A percentile compares a stretch with the other conserved stretches of the same genome.
These are phyloP conservation scores for Yamadazyma mexicana DNA, from an alignment of 1,139 yeast genomes.

Conservation along the genomic window DNA sequence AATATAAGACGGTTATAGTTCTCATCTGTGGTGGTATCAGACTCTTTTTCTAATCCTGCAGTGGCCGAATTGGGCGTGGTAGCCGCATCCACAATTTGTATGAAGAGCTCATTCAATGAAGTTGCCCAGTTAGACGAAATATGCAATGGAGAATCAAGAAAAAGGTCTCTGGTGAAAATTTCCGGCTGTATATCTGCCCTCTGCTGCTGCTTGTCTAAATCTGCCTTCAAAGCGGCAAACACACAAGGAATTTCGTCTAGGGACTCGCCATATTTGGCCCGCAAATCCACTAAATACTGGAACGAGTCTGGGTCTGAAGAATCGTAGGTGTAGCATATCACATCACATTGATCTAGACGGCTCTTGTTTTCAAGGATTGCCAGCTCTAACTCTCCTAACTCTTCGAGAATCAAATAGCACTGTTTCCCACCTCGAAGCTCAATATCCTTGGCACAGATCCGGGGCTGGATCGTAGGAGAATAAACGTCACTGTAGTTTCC, in stretches of 20 bases:
- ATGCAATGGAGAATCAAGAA: conserved; percentile 71
- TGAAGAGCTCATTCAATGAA: conserved; percentile 79
- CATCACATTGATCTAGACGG: conserved; percentile 86
- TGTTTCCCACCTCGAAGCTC: conserved; percentile 95
- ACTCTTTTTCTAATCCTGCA: conserved; percentile 75
- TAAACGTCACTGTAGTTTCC: conserved; percentile 70
- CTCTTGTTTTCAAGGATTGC: conserved; percentile 72
- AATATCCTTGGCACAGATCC: conserved; percentile 87
- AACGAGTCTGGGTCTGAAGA: conserved; percentile 96
- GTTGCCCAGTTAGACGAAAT: conserved; percentile 89
- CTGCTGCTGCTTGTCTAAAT: conserved; percentile 92
- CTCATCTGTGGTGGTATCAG: conserved; percentile 46
- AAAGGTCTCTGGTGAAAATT: conserved; percentile 67
- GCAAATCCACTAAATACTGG: conserved; percentile 71
- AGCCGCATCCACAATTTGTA: conserved; percentile 88
- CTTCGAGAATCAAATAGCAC: conserved; percentile 87
- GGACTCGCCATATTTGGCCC: conserved; percentile 51
- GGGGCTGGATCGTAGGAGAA: conserved; percentile 79
- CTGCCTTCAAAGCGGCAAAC: conserved; percentile 92
- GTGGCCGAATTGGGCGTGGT: conserved; percentile 75
- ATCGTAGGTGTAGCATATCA: conserved; percentile 84
- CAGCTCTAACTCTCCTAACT: conserved; percentile 82
- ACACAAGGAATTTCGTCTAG: conserved; percentile 77
- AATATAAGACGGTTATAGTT: conserved; percentile 51
- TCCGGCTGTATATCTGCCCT: conserved; percentile 86